Percentiles rank a stretch among this genome's conserved stretches.
phyloP scores from a whole-genome alignment of 1,139 yeast species.

The Saccharomyces hybrid region DNA sequence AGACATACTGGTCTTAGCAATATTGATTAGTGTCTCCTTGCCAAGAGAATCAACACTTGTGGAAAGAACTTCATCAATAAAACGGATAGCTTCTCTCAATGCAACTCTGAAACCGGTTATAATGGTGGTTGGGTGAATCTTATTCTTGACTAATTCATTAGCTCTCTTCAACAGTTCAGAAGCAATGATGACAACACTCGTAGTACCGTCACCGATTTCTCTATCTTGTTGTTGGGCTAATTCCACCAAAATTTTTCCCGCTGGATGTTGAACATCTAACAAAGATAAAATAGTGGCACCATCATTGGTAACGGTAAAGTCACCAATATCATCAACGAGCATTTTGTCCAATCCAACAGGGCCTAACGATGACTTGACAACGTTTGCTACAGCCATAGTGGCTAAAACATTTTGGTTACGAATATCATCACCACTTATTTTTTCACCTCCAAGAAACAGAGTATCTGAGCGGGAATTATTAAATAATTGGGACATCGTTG shows the following conservation, averaged over 20 bases:
- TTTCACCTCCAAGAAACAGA: slow-evolving; percentile 90
- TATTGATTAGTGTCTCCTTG: slow-evolving; percentile 71
- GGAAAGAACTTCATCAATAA: slow-evolving; percentile 78
- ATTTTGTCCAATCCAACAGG: slow-evolving; percentile 98
- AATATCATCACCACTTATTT: slow-evolving; percentile 91
- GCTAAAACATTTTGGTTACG: slow-evolving; percentile 95
- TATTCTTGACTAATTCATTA: slow-evolving; percentile 85
- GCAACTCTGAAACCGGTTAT: slow-evolving; percentile 96
- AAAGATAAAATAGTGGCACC: slow-evolving; percentile 93
- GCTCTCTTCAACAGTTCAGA: slow-evolving; percentile 89
- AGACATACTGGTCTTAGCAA: slow-evolving; percentile 96
- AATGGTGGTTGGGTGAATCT: slow-evolving; percentile 95
- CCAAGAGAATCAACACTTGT: slow-evolving; percentile 77
- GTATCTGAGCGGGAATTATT: slow-evolving; percentile 83
- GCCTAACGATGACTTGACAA: slow-evolving; percentile 92
- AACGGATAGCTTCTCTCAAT: slow-evolving; percentile 82
- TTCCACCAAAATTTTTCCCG: slow-evolving; percentile 94
- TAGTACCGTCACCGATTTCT: slow-evolving; percentile 98
- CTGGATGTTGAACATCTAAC: slow-evolving; percentile 97
- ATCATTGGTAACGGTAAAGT: slow-evolving; percentile 96
- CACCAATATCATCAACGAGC: slow-evolving; percentile 98
- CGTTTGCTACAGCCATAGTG: slow-evolving; percentile 94
- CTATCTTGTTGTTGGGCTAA: slow-evolving; percentile 98
- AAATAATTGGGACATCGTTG: slow-evolving; percentile 46
- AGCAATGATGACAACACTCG: slow-evolving; percentile 94